Percentiles rank a stretch among this genome's conserved stretches.
Evolutionary conservation across 1,284 basidiomycete genomes (phyloP).

Genomic region (Xerocomus minutiporus): DNA sequence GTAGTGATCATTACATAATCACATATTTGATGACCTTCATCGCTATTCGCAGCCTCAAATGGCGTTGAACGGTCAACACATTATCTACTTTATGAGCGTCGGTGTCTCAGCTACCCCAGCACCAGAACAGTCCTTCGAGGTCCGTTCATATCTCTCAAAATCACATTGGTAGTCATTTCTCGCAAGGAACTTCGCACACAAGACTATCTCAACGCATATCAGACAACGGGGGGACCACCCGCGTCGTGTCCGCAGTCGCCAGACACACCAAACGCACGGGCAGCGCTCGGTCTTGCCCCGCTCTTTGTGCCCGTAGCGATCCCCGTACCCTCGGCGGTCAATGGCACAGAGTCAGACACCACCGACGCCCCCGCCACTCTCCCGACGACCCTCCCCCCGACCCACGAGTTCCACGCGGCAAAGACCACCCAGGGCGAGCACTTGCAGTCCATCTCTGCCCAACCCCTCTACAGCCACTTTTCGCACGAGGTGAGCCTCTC

Average conservation of each 20-base stretch:
- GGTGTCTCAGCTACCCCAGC: slow-evolving; percentile 13
- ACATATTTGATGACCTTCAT: slow-evolving; percentile 8
- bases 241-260: slow-evolving; percentile 35
- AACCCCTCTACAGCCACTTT: slow-evolving; percentile 31
- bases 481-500: slow-evolving; percentile 36
- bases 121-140: slow-evolving; percentile 29
- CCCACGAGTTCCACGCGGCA: slow-evolving; percentile 31
- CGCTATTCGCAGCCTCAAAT: background rate
- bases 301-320: slow-evolving; percentile 35
- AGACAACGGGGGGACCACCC: slow-evolving; percentile 31
- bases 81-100: slow-evolving; percentile 29
- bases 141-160: slow-evolving; percentile 1
- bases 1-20: slow-evolving; percentile 18
- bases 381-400: slow-evolving; percentile 23
- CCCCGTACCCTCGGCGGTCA: slow-evolving; percentile 7
- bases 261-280: slow-evolving; percentile 31
- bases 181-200: slow-evolving; percentile 35
- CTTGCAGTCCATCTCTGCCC: slow-evolving; percentile 33
- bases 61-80: slow-evolving; percentile 6
- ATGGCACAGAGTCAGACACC: background rate
- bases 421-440: slow-evolving; percentile 14
- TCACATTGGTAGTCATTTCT: background rate
- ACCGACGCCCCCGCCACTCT: slow-evolving; percentile 4
- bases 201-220: slow-evolving; percentile 38
- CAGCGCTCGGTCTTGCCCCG: slow-evolving; percentile 34